A percentile compares a stretch with the other conserved stretches of the same genome.
These are phyloP conservation scores for Phytopythium helicoides DNA, from an alignment of 352 stramenopile genomes.

Conservation along the genomic window DNA sequence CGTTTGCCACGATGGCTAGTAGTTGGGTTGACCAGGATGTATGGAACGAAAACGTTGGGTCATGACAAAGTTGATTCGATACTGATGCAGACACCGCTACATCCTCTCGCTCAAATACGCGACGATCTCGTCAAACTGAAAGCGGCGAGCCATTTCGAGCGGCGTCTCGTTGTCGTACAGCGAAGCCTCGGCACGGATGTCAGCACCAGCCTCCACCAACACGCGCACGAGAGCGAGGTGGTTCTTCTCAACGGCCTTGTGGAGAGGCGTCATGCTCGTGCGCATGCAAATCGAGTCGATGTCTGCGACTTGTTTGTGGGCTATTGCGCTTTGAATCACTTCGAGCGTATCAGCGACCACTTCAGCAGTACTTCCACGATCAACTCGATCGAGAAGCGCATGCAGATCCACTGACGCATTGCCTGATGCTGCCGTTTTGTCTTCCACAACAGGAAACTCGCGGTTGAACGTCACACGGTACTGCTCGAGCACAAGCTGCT, in stretches of 20 bases:
- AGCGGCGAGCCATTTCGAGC: slow-evolving; percentile 56
- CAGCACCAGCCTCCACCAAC: slow-evolving; percentile 37
- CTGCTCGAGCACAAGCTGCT: slow-evolving; percentile 55
- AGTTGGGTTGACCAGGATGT: no score
- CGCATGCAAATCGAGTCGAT: slow-evolving; percentile 46
- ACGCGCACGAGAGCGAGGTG: slow-evolving; percentile 44
- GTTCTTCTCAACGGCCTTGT: slow-evolving; percentile 67
- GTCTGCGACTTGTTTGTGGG: slow-evolving; percentile 3
- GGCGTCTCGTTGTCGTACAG: slow-evolving; percentile 66
- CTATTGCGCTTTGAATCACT: slow-evolving; percentile 12
- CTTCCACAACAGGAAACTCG: slow-evolving; percentile 31
- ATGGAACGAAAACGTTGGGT: no score
- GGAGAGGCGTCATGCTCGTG: slow-evolving; percentile 60
- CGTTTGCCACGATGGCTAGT: no score
- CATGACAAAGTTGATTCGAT: no score
- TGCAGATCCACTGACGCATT: slow-evolving; percentile 31
- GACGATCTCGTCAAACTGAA: slow-evolving; percentile 44
- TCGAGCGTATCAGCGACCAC: slow-evolving; percentile 11
- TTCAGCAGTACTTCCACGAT: slow-evolving; percentile 9
- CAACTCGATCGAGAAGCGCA: slow-evolving; percentile 36
- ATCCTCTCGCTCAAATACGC: slow-evolving; percentile 12
- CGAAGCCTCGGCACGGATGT: slow-evolving; percentile 31
- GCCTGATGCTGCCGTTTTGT: slow-evolving; percentile 4
- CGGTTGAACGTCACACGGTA: slow-evolving; percentile 44
- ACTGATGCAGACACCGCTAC: no score